A percentile compares a stretch with the other conserved stretches of the same genome.
Conservation (phyloP, 352 stramenopile species). For the Globisporangium acanthophoron region DNA sequence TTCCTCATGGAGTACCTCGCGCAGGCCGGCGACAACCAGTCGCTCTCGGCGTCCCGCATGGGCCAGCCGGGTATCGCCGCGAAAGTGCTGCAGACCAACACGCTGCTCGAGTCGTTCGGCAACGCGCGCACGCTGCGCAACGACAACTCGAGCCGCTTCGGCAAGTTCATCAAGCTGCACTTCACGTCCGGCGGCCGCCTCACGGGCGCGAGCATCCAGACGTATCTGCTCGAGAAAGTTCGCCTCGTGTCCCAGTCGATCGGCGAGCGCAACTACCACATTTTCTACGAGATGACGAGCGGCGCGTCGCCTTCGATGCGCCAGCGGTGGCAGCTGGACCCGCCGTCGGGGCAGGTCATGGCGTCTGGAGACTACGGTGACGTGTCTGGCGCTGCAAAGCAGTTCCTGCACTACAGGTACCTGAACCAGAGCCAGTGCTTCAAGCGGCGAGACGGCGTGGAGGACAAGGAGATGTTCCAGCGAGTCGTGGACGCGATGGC, state of each 20-base stretch:
- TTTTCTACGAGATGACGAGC: constrained; percentile 82
- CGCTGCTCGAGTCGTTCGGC: constrained; percentile 86
- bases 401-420: constrained; percentile 76
- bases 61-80: constrained; percentile 49
- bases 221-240: constrained; percentile 94
- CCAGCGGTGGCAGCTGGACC: constrained; percentile 58
- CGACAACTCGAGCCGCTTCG: constrained; percentile 90
- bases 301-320: constrained; percentile 46
- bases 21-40: constrained; percentile 71
- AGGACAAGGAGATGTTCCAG: constrained; percentile 74
- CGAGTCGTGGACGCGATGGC: constrained; percentile 77
- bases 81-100: constrained; percentile 91
- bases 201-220: constrained; percentile 85
- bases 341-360: constrained; percentile 29
- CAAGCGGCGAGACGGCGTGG: constrained; percentile 63
- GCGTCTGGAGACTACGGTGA: constrained; percentile 37
- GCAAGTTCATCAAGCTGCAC: constrained; percentile 91
- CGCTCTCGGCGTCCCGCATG: constrained; percentile 21
- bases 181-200: constrained; percentile 71
- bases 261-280: constrained; percentile 83
- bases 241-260: constrained; percentile 79
- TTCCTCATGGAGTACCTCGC: constrained; percentile 87
- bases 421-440: constrained; percentile 87
- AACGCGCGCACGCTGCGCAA: constrained; percentile 87
- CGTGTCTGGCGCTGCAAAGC: constrained; percentile 30